Percentiles rank a stretch among this genome's conserved stretches.
These are phyloP conservation scores for Alternaria sp. DNA, from an alignment of 2,329 filamentous ascomycete species.

Conservation along the genomic window DNA sequence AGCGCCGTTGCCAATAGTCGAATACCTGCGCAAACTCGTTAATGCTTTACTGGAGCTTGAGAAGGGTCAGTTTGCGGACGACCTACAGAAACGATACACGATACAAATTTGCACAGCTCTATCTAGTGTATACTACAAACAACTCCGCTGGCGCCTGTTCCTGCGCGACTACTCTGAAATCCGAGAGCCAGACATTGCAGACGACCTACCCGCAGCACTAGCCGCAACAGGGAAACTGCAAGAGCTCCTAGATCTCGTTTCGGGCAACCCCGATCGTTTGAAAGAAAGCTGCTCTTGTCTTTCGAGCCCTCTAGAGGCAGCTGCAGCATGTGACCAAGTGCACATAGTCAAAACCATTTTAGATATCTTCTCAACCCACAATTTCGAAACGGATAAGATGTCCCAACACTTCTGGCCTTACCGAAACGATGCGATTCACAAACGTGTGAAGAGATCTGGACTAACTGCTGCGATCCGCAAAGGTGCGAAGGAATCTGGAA, in stretches of 20 bases:
- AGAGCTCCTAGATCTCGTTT: background rate
- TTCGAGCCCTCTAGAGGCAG: background rate
- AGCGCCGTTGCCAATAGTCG: background rate
- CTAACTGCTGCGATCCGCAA: background rate
- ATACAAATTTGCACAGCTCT: slow-evolving; percentile 5
- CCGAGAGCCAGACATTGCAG: background rate
- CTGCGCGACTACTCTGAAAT: background rate
- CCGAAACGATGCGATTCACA: background rate
- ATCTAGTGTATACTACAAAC: slow-evolving; percentile 1
- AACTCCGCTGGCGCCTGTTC: slow-evolving; percentile 1
- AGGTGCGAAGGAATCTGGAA: background rate
- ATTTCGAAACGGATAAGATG: background rate
- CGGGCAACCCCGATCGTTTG: background rate
- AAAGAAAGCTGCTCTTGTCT: background rate
- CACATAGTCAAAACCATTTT: background rate
- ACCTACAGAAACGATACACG: slow-evolving; percentile 3
- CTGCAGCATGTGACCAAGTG: background rate
- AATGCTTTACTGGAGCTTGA: background rate
- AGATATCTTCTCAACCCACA: background rate
- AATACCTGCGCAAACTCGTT: background rate
- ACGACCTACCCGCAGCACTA: slow-evolving; percentile 1
- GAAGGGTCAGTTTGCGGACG: background rate
- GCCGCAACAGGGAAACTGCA: background rate
- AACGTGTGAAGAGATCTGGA: background rate
- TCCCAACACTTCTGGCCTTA: background rate